These are phyloP conservation scores for Leccinum pellstonianum DNA, from an alignment of 768 basidiomycete genomes.

Conservation along the genomic window DNA sequence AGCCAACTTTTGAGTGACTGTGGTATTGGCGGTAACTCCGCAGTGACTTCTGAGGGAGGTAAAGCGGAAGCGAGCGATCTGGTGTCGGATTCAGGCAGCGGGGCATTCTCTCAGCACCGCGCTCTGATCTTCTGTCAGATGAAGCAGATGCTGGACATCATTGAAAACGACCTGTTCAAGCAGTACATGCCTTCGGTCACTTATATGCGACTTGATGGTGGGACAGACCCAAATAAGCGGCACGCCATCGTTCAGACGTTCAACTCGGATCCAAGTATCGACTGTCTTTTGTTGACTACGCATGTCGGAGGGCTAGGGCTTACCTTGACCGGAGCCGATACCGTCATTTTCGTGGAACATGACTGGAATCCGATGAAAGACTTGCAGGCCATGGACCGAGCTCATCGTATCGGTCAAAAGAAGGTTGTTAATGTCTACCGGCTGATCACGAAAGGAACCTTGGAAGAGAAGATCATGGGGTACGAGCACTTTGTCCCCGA, in stretches of 20 bases:
- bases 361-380: constrained; percentile 99
- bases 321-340: constrained; percentile 96
- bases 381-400: constrained; percentile 98
- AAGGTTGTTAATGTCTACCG: constrained; percentile 99
- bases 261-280: constrained; percentile 96
- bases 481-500: constrained; percentile 37
- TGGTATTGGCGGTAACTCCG: constrained; percentile 70
- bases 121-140: constrained; percentile 99
- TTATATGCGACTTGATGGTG: constrained; percentile 97
- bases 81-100: constrained; percentile 44
- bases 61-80: constrained; percentile 71
- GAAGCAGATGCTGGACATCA: constrained; percentile 98
- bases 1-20: constrained; percentile 95
- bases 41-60: constrained; percentile 47
- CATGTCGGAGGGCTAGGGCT: constrained; percentile 96
- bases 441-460: constrained; percentile 91
- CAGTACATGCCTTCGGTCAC: constrained; percentile 92
- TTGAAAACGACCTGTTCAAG: constrained; percentile 91
- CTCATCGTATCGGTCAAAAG: constrained; percentile 97
- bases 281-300: constrained; percentile 92
- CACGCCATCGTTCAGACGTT: constrained; percentile 98
- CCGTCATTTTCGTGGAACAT: constrained; percentile 98
- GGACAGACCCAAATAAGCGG: constrained; percentile 89
- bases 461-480: constrained; percentile 99
- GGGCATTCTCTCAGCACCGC: constrained; percentile 88